Evolutionary conservation across 2,329 filamentous ascomycete species (phyloP).

Genomic region (Conoideocrella luteorostrata): DNA sequence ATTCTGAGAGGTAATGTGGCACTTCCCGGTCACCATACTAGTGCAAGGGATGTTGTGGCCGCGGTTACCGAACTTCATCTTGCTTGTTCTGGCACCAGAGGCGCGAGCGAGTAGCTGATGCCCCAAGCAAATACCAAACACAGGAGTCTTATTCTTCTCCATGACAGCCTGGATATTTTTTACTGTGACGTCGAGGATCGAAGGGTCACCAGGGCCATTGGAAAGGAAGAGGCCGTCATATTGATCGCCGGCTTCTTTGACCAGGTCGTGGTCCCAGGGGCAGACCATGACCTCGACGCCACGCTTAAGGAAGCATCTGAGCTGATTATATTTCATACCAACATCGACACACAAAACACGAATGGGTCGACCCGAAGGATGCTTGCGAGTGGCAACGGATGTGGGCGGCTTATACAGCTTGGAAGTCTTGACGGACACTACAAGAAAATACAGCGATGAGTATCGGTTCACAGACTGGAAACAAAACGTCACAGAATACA

Average conservation of each 20-base stretch:
- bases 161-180: constrained; percentile 72
- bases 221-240: constrained; percentile 98
- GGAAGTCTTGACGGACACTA: constrained; percentile 84
- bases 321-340: constrained; percentile 96
- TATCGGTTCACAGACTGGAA: constrained; percentile 26
- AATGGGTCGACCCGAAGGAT: constrained; percentile 80
- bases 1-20: constrained; percentile 98
- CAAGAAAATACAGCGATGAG: constrained; percentile 19
- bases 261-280: constrained; percentile 94
- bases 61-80: constrained; percentile 99
- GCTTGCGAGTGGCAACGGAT: constrained; percentile 66
- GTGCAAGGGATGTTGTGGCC: constrained; percentile 98
- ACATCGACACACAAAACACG: constrained; percentile 92
- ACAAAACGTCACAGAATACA: constrained; percentile 11
- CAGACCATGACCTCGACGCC: constrained; percentile 92
- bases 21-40: constrained; percentile 89
- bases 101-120: constrained; percentile 89
- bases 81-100: constrained; percentile 75
- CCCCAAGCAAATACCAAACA: constrained; percentile 94
- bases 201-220: constrained; percentile 93
- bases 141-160: constrained; percentile 71
- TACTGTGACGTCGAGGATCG: constrained; percentile 73
- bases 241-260: constrained; percentile 65
- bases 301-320: constrained; percentile 83
- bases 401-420: constrained; percentile 76